Percentiles rank a stretch among this genome's conserved stretches.
Evolutionary conservation across 208 protist species (phyloP).

Genomic region (Wallacemonas collosoma): DNA sequence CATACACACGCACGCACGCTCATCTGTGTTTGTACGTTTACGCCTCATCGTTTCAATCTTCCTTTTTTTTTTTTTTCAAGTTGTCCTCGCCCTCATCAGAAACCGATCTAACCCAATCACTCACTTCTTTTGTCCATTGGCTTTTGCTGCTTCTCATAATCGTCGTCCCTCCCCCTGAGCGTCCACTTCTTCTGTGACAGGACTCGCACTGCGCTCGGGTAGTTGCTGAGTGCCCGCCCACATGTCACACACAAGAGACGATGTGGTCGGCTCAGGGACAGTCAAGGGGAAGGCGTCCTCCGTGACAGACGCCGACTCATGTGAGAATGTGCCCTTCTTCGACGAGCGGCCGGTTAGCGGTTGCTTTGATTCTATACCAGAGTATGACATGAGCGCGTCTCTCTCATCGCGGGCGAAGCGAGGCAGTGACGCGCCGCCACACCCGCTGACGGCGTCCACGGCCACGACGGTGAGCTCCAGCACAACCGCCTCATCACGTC

Average conservation of each 20-base stretch:
- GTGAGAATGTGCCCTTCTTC: not conserved
- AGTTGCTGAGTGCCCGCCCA: not conserved
- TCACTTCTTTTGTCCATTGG: too few relatives aligned
- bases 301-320: not conserved
- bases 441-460: constrained; percentile 10
- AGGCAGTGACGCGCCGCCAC: not conserved
- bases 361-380: not conserved
- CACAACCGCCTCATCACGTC: not conserved
- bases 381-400: not conserved
- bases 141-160: too few relatives aligned
- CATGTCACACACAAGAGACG: not conserved
- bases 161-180: too few relatives aligned
- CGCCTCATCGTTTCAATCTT: too few relatives aligned
- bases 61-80: too few relatives aligned
- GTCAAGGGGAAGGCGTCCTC: not conserved
- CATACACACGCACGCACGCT: too few relatives aligned
- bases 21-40: too few relatives aligned
- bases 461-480: constrained; percentile 5
- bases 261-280: too few relatives aligned
- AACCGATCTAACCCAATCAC: too few relatives aligned
- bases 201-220: too few relatives aligned
- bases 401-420: not conserved
- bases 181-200: too few relatives aligned
- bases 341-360: not conserved
- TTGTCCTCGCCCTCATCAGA: too few relatives aligned